These are phyloP conservation scores for Draba incana DNA, from an alignment of 345 rosid genomes.

Conservation along the genomic window DNA sequence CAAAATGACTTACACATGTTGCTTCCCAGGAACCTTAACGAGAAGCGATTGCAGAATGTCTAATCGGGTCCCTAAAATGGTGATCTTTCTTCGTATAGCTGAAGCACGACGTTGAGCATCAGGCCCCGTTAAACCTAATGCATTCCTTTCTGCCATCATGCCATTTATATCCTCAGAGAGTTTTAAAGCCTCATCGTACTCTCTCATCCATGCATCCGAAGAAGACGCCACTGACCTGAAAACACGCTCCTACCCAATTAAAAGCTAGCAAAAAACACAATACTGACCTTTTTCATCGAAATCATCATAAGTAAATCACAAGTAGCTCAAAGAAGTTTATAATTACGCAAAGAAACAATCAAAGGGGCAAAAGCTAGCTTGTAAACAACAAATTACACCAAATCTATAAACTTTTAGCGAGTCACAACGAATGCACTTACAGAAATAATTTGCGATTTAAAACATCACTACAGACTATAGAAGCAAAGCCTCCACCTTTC, in stretches of 20 bases:
- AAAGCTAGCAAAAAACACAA: neutral
- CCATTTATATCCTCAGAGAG: conserved; percentile 79
- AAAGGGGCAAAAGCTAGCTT: neutral
- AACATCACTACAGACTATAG: neutral
- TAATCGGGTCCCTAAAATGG: conserved; percentile 83
- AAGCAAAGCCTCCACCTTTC: conserved; percentile 4
- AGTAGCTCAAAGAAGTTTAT: neutral
- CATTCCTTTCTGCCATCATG: conserved; percentile 78
- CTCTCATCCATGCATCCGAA: conserved; percentile 85
- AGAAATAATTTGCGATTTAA: neutral
- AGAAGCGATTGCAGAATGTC: conserved; percentile 82
- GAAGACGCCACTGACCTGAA: conserved; percentile 68
- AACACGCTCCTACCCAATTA: conserved; percentile 14
- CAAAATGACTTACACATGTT: conserved; percentile 58
- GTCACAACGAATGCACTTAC: neutral
- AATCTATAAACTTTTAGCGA: conserved; percentile 24
- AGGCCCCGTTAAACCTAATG: conserved; percentile 66
- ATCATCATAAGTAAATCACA: no score
- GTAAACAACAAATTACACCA: conserved; percentile 7
- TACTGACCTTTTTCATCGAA: conserved; percentile 4
- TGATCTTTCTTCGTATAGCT: conserved; percentile 82
- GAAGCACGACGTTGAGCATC: conserved; percentile 92
- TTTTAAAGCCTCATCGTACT: conserved; percentile 76
- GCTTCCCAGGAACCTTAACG: conserved; percentile 75
- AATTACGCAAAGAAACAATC: neutral